A percentile compares a stretch with the other conserved stretches of the same genome.
phyloP scores from a whole-genome alignment of 1,139 yeast species.

The Sugiyamaella xylanicola region DNA sequence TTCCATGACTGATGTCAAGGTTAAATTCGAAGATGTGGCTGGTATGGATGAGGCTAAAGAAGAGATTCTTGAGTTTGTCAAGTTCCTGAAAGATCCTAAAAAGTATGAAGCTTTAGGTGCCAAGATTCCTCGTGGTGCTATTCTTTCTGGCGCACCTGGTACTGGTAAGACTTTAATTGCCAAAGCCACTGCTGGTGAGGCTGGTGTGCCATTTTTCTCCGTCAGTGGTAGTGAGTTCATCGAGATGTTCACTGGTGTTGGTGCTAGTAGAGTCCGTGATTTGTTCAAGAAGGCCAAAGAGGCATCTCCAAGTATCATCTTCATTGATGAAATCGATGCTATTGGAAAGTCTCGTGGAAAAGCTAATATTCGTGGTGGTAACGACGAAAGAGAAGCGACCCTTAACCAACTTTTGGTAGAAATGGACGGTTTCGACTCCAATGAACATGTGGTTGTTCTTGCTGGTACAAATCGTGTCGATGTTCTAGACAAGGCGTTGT shows the following conservation, averaged over 20 bases:
- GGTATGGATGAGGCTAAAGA: slow-evolving; percentile 98
- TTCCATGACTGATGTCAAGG: slow-evolving; percentile 86
- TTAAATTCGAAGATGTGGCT: slow-evolving; percentile 90
- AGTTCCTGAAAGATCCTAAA: slow-evolving; percentile 82
- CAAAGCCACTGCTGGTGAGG: slow-evolving; percentile 99
- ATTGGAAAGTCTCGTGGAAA: slow-evolving; percentile 93
- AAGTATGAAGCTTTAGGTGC: slow-evolving; percentile 93
- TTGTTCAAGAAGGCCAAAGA: slow-evolving; percentile 89
- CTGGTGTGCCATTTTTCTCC: slow-evolving; percentile 92
- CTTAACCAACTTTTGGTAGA: slow-evolving; percentile 92
- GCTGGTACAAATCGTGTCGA: slow-evolving; percentile 98
- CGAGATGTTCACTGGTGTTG: slow-evolving; percentile 99
- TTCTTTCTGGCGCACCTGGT: slow-evolving; percentile 98
- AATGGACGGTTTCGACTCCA: slow-evolving; percentile 92
- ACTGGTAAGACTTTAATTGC: slow-evolving; percentile 97
- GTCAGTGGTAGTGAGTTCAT: slow-evolving; percentile 98
- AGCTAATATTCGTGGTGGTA: slow-evolving; percentile 78
- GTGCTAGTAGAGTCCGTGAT: slow-evolving; percentile 97
- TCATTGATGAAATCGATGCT: slow-evolving; percentile 97
- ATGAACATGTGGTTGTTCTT: slow-evolving; percentile 91
- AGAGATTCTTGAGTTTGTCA: slow-evolving; percentile 96
- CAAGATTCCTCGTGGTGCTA: slow-evolving; percentile 96
- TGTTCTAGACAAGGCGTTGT: slow-evolving; percentile 84
- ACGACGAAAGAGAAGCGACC: slow-evolving; percentile 96
- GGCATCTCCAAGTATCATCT: slow-evolving; percentile 89